Evolutionary conservation across 768 basidiomycete genomes (phyloP).

Genomic region (Suillus subalutaceus): DNA sequence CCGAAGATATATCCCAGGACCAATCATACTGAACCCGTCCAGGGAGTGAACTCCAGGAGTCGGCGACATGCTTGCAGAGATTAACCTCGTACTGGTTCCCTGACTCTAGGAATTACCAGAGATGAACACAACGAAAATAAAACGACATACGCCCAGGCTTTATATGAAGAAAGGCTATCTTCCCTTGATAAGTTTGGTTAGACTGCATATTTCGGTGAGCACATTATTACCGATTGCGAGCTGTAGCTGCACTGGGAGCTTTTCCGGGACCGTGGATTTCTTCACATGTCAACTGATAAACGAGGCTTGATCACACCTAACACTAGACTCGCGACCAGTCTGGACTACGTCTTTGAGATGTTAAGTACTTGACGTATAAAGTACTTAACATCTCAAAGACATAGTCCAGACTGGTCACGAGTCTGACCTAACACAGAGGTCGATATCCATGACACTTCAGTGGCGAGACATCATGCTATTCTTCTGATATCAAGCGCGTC

Average conservation of each 20-base stretch:
- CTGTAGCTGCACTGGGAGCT: not conserved
- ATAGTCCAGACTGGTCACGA: no score
- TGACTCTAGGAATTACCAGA: not conserved
- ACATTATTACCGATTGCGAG: not conserved
- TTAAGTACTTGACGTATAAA: no score
- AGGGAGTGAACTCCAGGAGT: not conserved
- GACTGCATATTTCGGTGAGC: not conserved
- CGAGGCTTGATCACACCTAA: not conserved
- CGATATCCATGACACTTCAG: not conserved
- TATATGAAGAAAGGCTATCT: not conserved
- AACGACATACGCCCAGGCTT: not conserved
- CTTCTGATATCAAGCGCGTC: not conserved
- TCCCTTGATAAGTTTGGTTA: not conserved
- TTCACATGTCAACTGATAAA: not conserved
- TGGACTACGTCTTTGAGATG: no score
- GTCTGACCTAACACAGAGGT: not conserved
- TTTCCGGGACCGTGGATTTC: not conserved
- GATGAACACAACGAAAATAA: not conserved
- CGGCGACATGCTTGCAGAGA: not conserved
- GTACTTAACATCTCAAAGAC: no score
- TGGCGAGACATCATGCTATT: not conserved
- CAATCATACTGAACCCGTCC: not conserved
- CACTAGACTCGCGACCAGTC: no score
- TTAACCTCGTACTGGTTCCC: not conserved
- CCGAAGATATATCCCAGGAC: not conserved